Base-by-base conservation (phyloP, 805 yeast genomes). In the Trichomonascus vanleenenianus region DNA sequence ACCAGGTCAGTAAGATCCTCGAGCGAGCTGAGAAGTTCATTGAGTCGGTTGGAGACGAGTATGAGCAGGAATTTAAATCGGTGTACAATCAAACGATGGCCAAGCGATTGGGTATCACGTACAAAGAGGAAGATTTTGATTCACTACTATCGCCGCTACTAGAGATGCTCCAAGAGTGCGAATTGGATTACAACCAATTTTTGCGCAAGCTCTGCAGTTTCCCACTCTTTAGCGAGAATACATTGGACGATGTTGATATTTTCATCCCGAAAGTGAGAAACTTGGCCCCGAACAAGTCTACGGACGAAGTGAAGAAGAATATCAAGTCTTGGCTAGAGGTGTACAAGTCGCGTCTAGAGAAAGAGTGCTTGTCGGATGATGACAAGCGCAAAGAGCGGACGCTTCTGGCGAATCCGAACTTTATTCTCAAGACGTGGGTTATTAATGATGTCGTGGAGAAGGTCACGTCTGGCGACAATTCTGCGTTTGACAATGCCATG, bases 361-460 rank as follows among this genome's bases (percentile, higher is more conserved):
- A 47, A 0, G 73, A 73, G 39, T 63, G 70, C 6, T 58, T 56
- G 14, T 53, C 67, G 0, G 58, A 65, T 22, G 75, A 73, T 45
- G 48, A 36, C 3, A 60, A 58, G 10, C 69, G 89, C 42, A 53
- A 49, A 3, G 50, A 47, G 7, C 53, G 68, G 2, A 77, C 87
- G 40, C 58, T 65, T 5, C 44, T 53, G 2, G 67, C 65, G 41
- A 93, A 91, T 57, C 98, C 97, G 2, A 59, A 76, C 31, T 91
- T 91, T 57, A 73, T 84, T 4, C 93, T 96, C 16, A 73, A 91
- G 49, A 84, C 80, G 51, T 86, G 95, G 88, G 81, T 89, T 43
- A 68, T 93, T 44, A 86, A 87, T 44, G 89, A 88, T 50, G 96
- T 87, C 0, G 81, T 85, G 39, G 72, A 75, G 0, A 68, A 73